Evolutionary conservation across 2,329 filamentous ascomycete genomes (phyloP).

Genomic region (Sclerotinia borealis): DNA sequence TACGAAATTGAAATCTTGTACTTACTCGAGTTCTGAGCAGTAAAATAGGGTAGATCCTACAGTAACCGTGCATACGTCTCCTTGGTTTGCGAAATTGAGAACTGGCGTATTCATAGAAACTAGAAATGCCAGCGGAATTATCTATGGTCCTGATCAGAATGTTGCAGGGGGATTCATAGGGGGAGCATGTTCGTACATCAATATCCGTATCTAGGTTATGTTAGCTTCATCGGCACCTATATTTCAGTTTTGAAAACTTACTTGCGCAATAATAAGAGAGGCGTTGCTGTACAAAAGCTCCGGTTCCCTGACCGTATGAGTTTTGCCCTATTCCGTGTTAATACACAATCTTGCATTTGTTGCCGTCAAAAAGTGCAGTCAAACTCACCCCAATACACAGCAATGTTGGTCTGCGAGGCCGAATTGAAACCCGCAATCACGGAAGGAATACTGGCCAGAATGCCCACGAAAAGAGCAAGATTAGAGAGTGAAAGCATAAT

Average conservation of each 20-base stretch:
- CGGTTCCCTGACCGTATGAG: slow-evolving; percentile 44
- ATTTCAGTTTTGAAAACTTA: slow-evolving; percentile 32
- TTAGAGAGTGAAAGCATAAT: neutral
- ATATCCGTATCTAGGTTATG: slow-evolving; percentile 38
- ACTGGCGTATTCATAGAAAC: slow-evolving; percentile 47
- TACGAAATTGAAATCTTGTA: slow-evolving; percentile 5
- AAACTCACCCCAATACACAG: slow-evolving; percentile 58
- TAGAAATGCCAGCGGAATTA: slow-evolving; percentile 61
- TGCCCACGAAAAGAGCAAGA: slow-evolving; percentile 23
- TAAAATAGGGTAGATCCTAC: slow-evolving; percentile 50
- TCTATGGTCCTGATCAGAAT: slow-evolving; percentile 34
- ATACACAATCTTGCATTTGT: neutral
- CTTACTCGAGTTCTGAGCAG: slow-evolving; percentile 61
- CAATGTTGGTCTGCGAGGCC: slow-evolving; percentile 47
- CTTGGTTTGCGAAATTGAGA: slow-evolving; percentile 60
- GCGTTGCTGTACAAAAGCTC: slow-evolving; percentile 45
- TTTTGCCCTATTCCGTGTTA: slow-evolving; percentile 46
- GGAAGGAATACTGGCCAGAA: slow-evolving; percentile 31
- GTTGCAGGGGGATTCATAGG: neutral
- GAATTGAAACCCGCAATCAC: slow-evolving; percentile 39
- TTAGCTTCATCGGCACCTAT: slow-evolving; percentile 9
- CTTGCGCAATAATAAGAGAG: slow-evolving; percentile 54
- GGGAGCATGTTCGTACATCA: slow-evolving; percentile 34
- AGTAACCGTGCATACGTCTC: slow-evolving; percentile 55
- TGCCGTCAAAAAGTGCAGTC: neutral